phyloP scores from a whole-genome alignment of 768 basidiomycete genomes.

The Boletus sp. region DNA sequence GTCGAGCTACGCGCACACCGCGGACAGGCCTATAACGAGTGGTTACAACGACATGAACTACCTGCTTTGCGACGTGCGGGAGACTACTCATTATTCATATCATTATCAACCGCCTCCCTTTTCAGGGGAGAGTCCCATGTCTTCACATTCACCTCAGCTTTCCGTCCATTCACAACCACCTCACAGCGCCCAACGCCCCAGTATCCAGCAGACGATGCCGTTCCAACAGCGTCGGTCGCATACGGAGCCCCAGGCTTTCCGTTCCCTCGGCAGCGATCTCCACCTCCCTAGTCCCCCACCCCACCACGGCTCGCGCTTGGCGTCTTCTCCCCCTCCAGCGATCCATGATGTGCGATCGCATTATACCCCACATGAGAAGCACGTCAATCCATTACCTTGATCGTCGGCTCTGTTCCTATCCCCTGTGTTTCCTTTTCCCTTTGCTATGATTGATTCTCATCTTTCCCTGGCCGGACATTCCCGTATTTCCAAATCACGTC shows the following conservation, averaged over 20 bases:
- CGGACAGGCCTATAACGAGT: slow-evolving; percentile 48
- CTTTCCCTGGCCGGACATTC: slow-evolving; percentile 23
- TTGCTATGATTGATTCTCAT: slow-evolving; percentile 21
- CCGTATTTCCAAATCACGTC: slow-evolving; percentile 30
- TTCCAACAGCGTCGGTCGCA: slow-evolving; percentile 57
- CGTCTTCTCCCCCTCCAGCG: slow-evolving; percentile 42
- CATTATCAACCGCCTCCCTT: slow-evolving; percentile 51
- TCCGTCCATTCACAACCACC: slow-evolving; percentile 35
- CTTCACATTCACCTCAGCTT: slow-evolving; percentile 42
- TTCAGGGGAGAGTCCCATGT: slow-evolving; percentile 39
- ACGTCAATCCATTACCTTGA: slow-evolving; percentile 47
- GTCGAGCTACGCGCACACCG: slow-evolving; percentile 44
- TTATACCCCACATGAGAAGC: slow-evolving; percentile 43
- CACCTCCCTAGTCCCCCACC: slow-evolving; percentile 48
- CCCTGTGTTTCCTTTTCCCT: slow-evolving; percentile 15
- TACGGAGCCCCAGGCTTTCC: slow-evolving; percentile 54
- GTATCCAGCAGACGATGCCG: slow-evolving; percentile 43
- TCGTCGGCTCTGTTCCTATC: slow-evolving; percentile 18
- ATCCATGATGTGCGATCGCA: slow-evolving; percentile 36
- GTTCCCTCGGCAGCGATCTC: slow-evolving; percentile 45
- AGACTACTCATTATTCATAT: slow-evolving; percentile 49
- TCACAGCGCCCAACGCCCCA: slow-evolving; percentile 34
- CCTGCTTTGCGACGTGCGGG: slow-evolving; percentile 43
- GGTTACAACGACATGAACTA: slow-evolving; percentile 49
- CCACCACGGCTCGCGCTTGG: slow-evolving; percentile 38